These are phyloP conservation scores for Biscutella laevigata DNA, from an alignment of 441 rosid genomes.

Conservation along the genomic window DNA sequence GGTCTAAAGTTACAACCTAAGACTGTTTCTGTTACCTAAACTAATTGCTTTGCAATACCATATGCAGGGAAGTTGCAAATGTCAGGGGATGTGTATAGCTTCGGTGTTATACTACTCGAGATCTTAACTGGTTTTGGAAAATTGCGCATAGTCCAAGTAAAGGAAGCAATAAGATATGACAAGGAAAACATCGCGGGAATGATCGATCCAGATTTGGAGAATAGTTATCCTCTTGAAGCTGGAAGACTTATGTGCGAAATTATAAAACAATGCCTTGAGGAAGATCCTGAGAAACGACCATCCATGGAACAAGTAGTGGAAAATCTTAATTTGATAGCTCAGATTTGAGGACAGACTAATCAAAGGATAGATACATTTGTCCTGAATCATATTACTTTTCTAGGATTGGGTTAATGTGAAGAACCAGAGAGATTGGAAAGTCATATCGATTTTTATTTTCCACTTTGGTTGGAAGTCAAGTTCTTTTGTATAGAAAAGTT, in stretches of 20 bases:
- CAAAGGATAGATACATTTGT: background rate
- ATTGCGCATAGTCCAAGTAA: background rate
- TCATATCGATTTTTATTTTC: too few species aligned
- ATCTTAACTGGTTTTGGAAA: background rate
- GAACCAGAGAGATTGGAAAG: too few species aligned
- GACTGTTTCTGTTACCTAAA: too few species aligned
- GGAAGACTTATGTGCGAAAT: background rate
- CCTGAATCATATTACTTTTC: too few species aligned
- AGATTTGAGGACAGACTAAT: background rate
- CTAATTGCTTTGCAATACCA: background rate
- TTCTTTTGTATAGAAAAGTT: too few species aligned
- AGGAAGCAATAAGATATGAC: background rate
- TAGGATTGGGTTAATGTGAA: too few species aligned
- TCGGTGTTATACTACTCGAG: background rate
- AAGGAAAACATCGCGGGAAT: background rate
- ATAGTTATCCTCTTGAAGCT: background rate
- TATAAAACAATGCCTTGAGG: background rate
- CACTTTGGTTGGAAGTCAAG: too few species aligned
- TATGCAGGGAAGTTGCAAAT: background rate
- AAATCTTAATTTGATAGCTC: background rate
- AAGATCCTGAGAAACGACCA: background rate
- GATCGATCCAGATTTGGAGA: background rate
- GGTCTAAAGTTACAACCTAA: background rate
- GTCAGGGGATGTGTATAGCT: background rate
- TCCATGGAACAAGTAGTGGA: constrained; percentile 4